Percentiles rank a stretch among this genome's conserved stretches.
Conservation (phyloP, 2,329 filamentous ascomycete species). For the Fusarium albidum region DNA sequence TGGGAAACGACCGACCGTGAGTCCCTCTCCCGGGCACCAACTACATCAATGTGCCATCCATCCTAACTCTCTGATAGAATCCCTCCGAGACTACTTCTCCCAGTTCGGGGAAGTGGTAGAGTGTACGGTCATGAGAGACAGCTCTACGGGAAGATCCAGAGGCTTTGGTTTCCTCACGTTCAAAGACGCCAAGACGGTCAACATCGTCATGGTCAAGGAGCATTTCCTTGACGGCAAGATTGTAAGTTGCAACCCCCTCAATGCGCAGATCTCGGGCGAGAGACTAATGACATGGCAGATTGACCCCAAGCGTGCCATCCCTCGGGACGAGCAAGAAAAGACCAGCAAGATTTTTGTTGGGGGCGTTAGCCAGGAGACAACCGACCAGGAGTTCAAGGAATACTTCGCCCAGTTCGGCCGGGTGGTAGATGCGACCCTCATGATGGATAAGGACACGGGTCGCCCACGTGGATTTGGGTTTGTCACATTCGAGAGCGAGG, state of each 20-base stretch:
- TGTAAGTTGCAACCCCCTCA: conserved; percentile 63
- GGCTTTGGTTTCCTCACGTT: conserved; percentile 98
- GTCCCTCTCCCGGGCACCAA: conserved; percentile 45
- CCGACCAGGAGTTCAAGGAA: conserved; percentile 93
- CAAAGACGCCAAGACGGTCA: conserved; percentile 96
- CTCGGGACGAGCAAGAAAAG: conserved; percentile 96
- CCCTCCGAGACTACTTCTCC: conserved; percentile 94
- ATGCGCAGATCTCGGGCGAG: not conserved
- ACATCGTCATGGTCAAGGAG: conserved; percentile 99
- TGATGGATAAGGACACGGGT: conserved; percentile 99
- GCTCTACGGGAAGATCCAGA: conserved; percentile 88
- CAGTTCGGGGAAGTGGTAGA: conserved; percentile 97
- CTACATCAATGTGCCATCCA: not conserved
- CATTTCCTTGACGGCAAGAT: conserved; percentile 98
- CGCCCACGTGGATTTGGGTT: conserved; percentile 96
- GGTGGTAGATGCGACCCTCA: conserved; percentile 95
- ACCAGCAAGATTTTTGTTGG: conserved; percentile 99
- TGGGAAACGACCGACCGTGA: conserved; percentile 99
- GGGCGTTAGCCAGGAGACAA: conserved; percentile 96
- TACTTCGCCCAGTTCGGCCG: conserved; percentile 98
- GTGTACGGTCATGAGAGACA: conserved; percentile 99
- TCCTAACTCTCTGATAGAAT: conserved; percentile 68
- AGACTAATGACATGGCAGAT: conserved; percentile 67
- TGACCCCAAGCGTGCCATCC: conserved; percentile 96
- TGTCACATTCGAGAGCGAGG: conserved; percentile 96